These are phyloP conservation scores for Iberis amara DNA, from an alignment of 441 rosid species.

Conservation along the genomic window DNA sequence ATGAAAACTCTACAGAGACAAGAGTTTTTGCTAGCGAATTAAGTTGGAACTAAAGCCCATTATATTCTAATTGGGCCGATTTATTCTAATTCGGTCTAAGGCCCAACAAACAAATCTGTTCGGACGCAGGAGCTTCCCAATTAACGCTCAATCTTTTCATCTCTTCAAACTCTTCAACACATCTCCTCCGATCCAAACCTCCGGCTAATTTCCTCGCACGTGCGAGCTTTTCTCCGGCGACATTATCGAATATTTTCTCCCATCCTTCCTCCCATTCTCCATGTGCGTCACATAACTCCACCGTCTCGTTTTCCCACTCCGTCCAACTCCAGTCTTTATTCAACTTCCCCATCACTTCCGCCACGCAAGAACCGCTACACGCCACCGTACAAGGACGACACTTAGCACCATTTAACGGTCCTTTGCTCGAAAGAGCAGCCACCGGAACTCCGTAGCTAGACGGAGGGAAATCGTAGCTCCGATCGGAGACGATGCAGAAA, in stretches of 20 bases:
- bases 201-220: conserved; percentile 42
- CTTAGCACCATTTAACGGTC: conserved; percentile 82
- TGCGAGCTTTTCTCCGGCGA: conserved; percentile 44
- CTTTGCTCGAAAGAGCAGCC: conserved; percentile 58
- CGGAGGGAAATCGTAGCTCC: conserved; percentile 71
- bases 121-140: conserved; percentile 68
- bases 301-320: conserved; percentile 50
- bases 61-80: conserved; percentile 12
- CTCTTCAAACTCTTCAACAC: conserved; percentile 48
- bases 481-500: conserved; percentile 74
- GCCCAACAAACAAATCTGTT: conserved; percentile 52
- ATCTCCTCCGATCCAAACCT: conserved; percentile 36
- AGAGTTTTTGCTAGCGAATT: conserved; percentile 11
- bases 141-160: conserved; percentile 38
- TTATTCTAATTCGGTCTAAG: conserved; percentile 19
- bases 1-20: too few species aligned
- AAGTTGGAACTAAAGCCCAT: conserved; percentile 13
- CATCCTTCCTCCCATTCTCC: conserved; percentile 67
- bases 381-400: conserved; percentile 73
- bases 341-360: conserved; percentile 41
- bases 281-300: conserved; percentile 69
- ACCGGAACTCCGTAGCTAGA: conserved; percentile 64
- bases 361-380: conserved; percentile 57
- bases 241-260: conserved; percentile 59
- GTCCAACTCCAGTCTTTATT: conserved; percentile 80